Base-by-base conservation (phyloP, 2,329 filamentous ascomycete species). In the Fusarium kyushuense region DNA sequence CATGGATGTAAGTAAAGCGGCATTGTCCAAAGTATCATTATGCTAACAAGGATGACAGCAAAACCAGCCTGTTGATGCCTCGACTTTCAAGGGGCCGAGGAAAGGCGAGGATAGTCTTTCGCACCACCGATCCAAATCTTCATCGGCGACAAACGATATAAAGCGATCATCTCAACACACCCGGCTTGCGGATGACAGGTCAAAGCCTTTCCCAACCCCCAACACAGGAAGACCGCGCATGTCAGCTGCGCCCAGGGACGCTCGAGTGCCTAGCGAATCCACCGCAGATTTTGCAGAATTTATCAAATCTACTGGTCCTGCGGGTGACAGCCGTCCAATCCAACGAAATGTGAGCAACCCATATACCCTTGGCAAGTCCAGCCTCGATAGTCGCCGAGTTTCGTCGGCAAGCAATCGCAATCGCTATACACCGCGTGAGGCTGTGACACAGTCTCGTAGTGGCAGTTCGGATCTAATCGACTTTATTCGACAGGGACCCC, bases 391-490 rank as follows among this genome's bases (percentile, higher is more conserved):
- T 36, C 79, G 79, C 48, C 80, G 79, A 19, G 67, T 74, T 35
- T 78, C 79, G 12, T 77, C 79, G 8, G 75, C 78, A 19, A 80
- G 79, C 54, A 84, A 77, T 63, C 82, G 85, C 58, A 82, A 81
- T 46, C 87, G 87, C 61, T 84, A 91, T 47, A 86, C 91, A 77
- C 89, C 95, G 59, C 91, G 93, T 48, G 90, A 93, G 64, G 88
- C 92, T 36, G 84, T 85, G 41, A 85, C 89, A 17, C 85, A 89
- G 49, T 82, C 81, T 58, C 84, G 84, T 52, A 88, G 88, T 51
- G 90, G 90, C 68, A 96, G 90, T 58, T 92, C 92, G 14, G 96
- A 97, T 63, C 82, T 99, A 59, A 97, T 97, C 69, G 94, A 98
- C 76, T 98, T 99, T 77, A 96, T 99, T 69, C 90, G 94, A 45